A percentile compares a stretch with the other conserved stretches of the same genome.
Evolutionary conservation across 176 grass and related monocot species (phyloP).

Genomic region (Avena atlantica): DNA sequence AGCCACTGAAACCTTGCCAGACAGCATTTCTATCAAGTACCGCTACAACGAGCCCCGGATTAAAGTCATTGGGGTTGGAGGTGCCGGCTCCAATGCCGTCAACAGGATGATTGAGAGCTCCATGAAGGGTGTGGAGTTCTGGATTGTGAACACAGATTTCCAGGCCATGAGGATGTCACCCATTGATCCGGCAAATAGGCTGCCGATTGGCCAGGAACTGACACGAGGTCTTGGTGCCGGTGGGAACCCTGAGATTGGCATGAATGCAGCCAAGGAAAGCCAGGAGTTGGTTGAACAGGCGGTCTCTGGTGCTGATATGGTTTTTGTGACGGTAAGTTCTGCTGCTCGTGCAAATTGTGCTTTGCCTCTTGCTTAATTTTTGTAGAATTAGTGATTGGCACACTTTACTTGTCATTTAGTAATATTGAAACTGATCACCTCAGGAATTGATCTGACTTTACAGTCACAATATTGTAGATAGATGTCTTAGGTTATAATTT

Average conservation of each 20-base stretch:
- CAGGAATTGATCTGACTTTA: background rate
- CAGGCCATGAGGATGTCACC: conserved; percentile 83
- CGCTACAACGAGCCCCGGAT: conserved; percentile 79
- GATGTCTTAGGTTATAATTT: background rate
- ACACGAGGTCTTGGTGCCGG: conserved; percentile 87
- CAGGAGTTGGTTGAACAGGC: conserved; percentile 74
- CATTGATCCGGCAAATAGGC: conserved; percentile 61
- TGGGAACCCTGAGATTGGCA: conserved; percentile 83
- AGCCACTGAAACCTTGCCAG: conserved; percentile 37
- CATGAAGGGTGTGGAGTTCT: conserved; percentile 88
- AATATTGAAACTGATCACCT: background rate
- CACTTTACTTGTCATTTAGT: background rate
- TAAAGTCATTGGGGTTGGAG: conserved; percentile 87
- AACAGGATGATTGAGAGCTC: conserved; percentile 88
- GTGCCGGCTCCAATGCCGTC: conserved; percentile 84
- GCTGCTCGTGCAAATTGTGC: background rate
- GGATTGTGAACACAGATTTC: conserved; percentile 89
- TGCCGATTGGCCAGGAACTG: conserved; percentile 79
- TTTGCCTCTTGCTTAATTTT: conserved; percentile 13
- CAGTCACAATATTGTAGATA: background rate
- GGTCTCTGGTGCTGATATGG: conserved; percentile 73
- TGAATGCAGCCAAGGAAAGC: conserved; percentile 85
- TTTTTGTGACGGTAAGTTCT: conserved; percentile 75
- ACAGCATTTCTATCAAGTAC: conserved; percentile 6
- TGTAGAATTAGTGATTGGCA: background rate